These are phyloP conservation scores for Chrysopogon serrulatus DNA, from an alignment of 176 grass and related monocot genomes.

Conservation along the genomic window DNA sequence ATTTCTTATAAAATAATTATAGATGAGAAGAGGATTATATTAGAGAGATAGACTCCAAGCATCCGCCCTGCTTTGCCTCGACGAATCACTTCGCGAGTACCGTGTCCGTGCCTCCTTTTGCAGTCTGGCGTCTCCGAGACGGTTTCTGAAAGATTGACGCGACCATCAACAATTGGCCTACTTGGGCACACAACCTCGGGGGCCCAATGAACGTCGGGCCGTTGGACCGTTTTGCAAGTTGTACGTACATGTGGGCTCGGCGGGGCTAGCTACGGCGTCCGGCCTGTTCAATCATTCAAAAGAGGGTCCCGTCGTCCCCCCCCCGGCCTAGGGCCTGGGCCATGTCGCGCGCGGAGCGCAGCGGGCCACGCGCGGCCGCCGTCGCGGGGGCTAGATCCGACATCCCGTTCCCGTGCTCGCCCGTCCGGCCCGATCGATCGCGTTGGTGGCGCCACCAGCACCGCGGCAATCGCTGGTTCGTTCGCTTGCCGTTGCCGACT, in stretches of 20 bases:
- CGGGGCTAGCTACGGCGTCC: too few species aligned
- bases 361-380: conserved; percentile 1
- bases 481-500: neutral
- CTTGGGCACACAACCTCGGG: neutral
- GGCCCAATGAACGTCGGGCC: neutral
- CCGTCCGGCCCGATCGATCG: neutral
- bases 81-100: too few species aligned
- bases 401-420: neutral
- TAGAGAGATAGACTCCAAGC: too few species aligned
- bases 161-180: neutral
- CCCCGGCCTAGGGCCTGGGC: neutral
- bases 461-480: too few species aligned
- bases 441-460: neutral
- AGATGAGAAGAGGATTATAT: too few species aligned
- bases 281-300: neutral
- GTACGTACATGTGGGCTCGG: neutral
- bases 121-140: too few species aligned
- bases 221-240: neutral
- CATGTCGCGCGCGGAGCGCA: conserved; percentile 6
- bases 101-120: too few species aligned
- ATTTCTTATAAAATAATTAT: too few species aligned
- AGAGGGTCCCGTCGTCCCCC: neutral
- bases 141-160: too few species aligned
- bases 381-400: conserved; percentile 36
- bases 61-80: too few species aligned